Evolutionary conservation across 257 asterid genomes (phyloP), one percentile per base, ranked within the genome.

Genomic region (Linaria vulgaris): DNA sequence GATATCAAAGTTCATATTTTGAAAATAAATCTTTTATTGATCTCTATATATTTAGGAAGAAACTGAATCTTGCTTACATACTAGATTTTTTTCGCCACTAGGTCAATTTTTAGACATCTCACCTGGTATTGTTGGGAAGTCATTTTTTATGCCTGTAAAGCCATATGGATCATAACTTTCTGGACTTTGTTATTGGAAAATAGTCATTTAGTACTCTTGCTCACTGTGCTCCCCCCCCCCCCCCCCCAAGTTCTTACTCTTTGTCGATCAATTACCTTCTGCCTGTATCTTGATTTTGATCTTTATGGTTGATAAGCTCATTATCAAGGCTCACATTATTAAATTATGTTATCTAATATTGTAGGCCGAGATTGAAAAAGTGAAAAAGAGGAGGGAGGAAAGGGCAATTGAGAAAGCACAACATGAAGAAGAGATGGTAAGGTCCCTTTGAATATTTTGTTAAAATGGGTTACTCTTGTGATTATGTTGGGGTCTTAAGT

Each of bases 361-460:
- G 78, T 64, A 88, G 96, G 97, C 99, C 21, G 97, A 92, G 75
- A 82, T 92, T 21, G 97, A 92, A 75, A 92, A 92, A 62, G 99
- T 84, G 48, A 92, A 92, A 77, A 92, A 92, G 75, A 81, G 97
- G 70, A 87, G 99, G 73, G 99, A 92, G 75, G 97, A 92, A 71
- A 82, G 99, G 69, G 99, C 97, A 11, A 65, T 89, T 44, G 97
- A 92, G 75, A 92, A 92, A 79, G 99, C 99, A 22, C 99, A 85
- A 50, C 96, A 82, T 25, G 99, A 94, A 79, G 99, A 94, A 80
- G 99, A 94, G 78, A 84, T 94, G 96, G 95, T 87, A 80, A 0
- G 70, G 63, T 71, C 44, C 67, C 61, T 25, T 53, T 20, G 6
- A 27, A 64, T 68, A 58, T 25, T 64, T 69, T 45, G 16, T 24